Conservation (phyloP, 306 rosid genomes). For the Casuarina cunninghamiana region DNA sequence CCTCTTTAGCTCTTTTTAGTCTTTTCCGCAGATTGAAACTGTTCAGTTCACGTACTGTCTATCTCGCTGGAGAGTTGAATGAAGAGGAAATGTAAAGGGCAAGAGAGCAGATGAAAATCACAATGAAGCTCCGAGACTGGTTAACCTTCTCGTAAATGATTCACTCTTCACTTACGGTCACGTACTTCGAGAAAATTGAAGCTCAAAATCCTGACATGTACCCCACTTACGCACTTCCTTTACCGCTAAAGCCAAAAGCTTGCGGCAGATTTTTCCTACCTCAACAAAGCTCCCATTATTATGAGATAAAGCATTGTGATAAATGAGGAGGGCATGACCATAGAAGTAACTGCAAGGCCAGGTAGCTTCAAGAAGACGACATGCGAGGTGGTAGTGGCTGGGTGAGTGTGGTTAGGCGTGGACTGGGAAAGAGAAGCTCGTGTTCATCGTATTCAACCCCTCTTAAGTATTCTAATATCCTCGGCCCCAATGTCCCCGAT, state of each 20-base stretch:
- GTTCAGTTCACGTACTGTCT: too few species aligned
- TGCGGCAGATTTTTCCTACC: background rate
- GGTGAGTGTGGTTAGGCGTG: conserved; percentile 24
- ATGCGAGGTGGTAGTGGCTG: conserved; percentile 28
- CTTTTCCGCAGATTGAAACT: too few species aligned
- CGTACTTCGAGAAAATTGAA: background rate
- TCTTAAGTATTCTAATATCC: conserved; percentile 3
- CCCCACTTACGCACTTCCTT: background rate
- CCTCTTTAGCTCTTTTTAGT: background rate
- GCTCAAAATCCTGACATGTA: background rate
- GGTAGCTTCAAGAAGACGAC: background rate
- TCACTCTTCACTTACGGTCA: background rate
- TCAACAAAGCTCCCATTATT: background rate
- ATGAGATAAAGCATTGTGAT: background rate
- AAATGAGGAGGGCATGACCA: background rate
- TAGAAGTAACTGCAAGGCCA: background rate
- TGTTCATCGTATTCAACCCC: conserved; percentile 22
- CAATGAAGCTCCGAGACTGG: too few species aligned
- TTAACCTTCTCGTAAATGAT: background rate
- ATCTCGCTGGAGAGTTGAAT: too few species aligned
- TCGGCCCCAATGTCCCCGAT: conserved; percentile 36
- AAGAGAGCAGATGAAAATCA: too few species aligned
- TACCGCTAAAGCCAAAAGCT: background rate
- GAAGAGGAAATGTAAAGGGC: too few species aligned
- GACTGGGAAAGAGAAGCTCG: conserved; percentile 20